Evolutionary conservation across 1,284 basidiomycete genomes (phyloP), one percentile per base, ranked within the genome.

Genomic region (Tylopilus orsonianus): DNA sequence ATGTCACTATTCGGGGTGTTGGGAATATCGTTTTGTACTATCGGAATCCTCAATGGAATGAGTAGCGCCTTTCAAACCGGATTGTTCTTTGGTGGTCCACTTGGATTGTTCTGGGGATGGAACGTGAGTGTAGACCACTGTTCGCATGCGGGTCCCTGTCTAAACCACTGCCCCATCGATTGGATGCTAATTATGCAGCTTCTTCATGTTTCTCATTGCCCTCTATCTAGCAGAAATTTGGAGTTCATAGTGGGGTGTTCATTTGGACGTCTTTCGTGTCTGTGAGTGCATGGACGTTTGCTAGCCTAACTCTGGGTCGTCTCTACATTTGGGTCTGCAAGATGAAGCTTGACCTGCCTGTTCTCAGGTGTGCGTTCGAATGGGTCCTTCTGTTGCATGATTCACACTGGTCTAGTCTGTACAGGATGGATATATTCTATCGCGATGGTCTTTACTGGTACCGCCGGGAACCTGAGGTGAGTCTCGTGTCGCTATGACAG

Each of bases 31-130:
- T 81, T 82, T 60, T 81, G 80, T 46, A 73, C 80, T 4, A 80
- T 81, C 27, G 78, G 80, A 1, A 80, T 81, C 54, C 66, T 82
- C 14, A 81, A 78, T 5, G 79, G 80, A 22, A 81, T 80, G 78
- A 78, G 76, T 43, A 79, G 72, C 41, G 74, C 75, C 1, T 80
- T 81, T 54, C 80, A 82, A 57, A 80, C 80, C 0, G 79, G 80
- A 0, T 61, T 80, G 27, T 79, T 81, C 60, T 78, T 77, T 27
- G 80, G 80, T 4, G 80, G 80, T 2, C 80, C 80, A 4, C 60
- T 81, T 27, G 78, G 80, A 1, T 59, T 81, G 52, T 82, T 82
- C 57, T 82, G 79, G 79, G 80, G 78, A n/a, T 82, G 80, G 80
- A 81, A 81, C 59, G 80, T 81, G 54, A 53, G 75, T 67, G 27